Percentiles rank a stretch among this genome's conserved stretches.
phyloP scores from a whole-genome alignment of 495 filamentous ascomycete genomes.

The Friedmanniomyces endolithicus region DNA sequence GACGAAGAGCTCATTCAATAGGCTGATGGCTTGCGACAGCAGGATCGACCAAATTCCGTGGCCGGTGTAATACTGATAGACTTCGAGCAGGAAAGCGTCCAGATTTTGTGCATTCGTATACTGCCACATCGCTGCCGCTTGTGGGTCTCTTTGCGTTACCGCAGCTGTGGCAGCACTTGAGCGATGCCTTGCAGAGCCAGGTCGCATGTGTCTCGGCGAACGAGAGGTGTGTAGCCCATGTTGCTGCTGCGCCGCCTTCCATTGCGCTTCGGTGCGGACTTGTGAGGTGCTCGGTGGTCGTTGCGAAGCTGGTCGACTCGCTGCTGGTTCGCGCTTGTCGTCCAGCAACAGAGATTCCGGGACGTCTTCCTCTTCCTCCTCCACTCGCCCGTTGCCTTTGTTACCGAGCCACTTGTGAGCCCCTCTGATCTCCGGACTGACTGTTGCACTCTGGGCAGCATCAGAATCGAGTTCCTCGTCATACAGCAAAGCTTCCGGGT shows the following conservation, averaged over 20 bases:
- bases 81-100: slow-evolving; percentile 79
- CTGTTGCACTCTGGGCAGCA: not conserved
- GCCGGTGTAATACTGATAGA: slow-evolving; percentile 79
- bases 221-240: slow-evolving; percentile 41
- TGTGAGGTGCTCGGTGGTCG: slow-evolving; percentile 41
- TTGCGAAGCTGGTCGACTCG: slow-evolving; percentile 12
- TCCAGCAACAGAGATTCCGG: slow-evolving; percentile 81
- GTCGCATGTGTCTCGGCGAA: slow-evolving; percentile 2
- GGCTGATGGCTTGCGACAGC: slow-evolving; percentile 52
- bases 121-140: slow-evolving; percentile 82
- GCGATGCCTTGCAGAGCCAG: not conserved
- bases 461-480: not conserved
- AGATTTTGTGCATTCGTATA: slow-evolving; percentile 91
- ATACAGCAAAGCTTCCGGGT: slow-evolving; percentile 10
- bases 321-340: slow-evolving; percentile 23
- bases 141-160: slow-evolving; percentile 39
- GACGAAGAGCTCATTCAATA: slow-evolving; percentile 71
- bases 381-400: slow-evolving; percentile 23
- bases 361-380: slow-evolving; percentile 73
- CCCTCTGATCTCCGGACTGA: slow-evolving; percentile 4
- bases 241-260: slow-evolving; percentile 52
- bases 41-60: slow-evolving; percentile 85
- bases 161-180: not conserved
- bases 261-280: slow-evolving; percentile 46
- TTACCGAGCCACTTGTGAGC: slow-evolving; percentile 3